Conservation (phyloP, 2,329 filamentous ascomycete species). For the Mycosphaerelloides madeirae region DNA sequence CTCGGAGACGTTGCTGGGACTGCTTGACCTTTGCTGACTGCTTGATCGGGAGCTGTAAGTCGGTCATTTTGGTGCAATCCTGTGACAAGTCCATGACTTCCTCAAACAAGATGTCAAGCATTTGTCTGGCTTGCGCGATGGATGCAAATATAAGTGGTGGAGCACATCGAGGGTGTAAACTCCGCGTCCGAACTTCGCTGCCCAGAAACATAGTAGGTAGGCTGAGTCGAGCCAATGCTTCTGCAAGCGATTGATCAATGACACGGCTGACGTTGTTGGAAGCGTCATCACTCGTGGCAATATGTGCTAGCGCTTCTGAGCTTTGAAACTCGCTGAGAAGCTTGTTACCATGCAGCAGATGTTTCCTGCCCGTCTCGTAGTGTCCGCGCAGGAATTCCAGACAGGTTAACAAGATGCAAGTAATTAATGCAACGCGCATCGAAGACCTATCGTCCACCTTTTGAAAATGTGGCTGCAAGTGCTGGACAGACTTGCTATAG, state of each 20-base stretch:
- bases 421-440: background rate
- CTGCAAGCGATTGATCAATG: background rate
- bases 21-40: background rate
- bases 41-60: background rate
- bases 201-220: background rate
- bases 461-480: background rate
- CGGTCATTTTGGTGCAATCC: background rate
- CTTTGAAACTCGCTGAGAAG: background rate
- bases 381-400: conserved; percentile 1
- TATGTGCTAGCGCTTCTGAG: background rate
- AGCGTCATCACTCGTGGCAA: no score
- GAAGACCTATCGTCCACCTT: background rate
- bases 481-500: background rate
- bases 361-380: background rate
- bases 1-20: background rate
- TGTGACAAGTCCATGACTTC: background rate
- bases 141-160: background rate
- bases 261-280: background rate
- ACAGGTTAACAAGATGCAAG: background rate
- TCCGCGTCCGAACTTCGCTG: background rate
- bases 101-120: background rate
- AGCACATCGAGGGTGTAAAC: background rate
- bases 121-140: background rate
- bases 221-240: background rate
- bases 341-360: background rate